phyloP scores from a whole-genome alignment of 1,139 yeast genomes.

The Yamadazyma sp. region DNA sequence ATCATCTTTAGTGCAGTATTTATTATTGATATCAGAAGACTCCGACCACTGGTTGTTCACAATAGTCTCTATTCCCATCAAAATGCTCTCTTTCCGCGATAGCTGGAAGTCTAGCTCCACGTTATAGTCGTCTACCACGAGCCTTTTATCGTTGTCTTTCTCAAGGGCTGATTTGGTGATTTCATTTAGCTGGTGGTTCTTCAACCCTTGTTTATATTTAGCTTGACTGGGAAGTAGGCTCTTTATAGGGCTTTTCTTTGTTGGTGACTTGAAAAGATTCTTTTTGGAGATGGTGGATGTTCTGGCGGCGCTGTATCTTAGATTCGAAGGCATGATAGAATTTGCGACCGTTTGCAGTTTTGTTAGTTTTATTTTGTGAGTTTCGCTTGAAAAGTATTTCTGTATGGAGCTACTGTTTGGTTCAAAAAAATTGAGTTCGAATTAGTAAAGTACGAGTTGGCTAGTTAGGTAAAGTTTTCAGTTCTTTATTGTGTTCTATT shows the following conservation, averaged over 20 bases:
- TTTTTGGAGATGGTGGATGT: slow-evolving; percentile 35
- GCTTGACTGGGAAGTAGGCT: slow-evolving; percentile 27
- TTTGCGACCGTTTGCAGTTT: background rate
- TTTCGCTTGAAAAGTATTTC: too few species aligned
- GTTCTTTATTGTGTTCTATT: too few species aligned
- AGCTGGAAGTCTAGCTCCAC: slow-evolving; percentile 43
- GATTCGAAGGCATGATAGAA: slow-evolving; percentile 22
- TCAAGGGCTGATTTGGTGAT: slow-evolving; percentile 3
- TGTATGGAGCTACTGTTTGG: too few species aligned
- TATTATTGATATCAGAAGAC: slow-evolving; percentile 24
- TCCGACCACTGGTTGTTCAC: slow-evolving; percentile 43
- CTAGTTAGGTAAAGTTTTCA: too few species aligned
- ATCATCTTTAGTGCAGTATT: slow-evolving; percentile 20
- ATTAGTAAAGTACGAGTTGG: too few species aligned
- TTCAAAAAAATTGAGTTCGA: too few species aligned
- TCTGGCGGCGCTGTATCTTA: slow-evolving; percentile 43
- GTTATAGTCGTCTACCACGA: slow-evolving; percentile 33
- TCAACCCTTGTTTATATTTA: slow-evolving; percentile 22
- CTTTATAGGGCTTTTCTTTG: slow-evolving; percentile 22
- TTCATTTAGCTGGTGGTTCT: slow-evolving; percentile 2
- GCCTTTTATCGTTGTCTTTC: slow-evolving; percentile 9
- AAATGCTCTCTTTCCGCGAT: slow-evolving; percentile 29
- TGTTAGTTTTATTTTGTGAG: slow-evolving; percentile 8
- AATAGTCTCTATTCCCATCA: slow-evolving; percentile 35
- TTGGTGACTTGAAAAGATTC: slow-evolving; percentile 21